Conservation (phyloP, 768 basidiomycete genomes). For the Fistulinella prunicolor region DNA sequence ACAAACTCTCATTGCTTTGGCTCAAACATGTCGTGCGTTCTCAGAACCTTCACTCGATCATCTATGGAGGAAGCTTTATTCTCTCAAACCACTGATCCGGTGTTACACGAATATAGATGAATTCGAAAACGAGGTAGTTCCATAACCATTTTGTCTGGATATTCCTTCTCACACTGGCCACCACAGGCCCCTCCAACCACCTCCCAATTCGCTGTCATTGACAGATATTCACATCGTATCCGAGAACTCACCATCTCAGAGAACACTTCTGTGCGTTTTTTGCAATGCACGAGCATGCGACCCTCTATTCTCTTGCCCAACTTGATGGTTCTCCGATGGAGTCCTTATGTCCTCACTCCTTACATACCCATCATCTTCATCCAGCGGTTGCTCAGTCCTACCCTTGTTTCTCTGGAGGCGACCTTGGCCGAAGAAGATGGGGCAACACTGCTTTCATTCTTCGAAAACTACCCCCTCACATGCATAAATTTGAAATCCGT, state of each 20-base stretch:
- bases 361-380: constrained; percentile 1
- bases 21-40: constrained; percentile 8
- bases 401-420: constrained; percentile 3
- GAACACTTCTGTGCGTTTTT: neutral
- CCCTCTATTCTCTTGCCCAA: constrained; percentile 9
- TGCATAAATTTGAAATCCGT: constrained; percentile 5
- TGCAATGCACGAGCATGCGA: constrained; percentile 4
- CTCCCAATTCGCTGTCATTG: constrained; percentile 4
- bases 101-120: constrained; percentile 2
- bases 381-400: constrained; percentile 11
- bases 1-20: constrained; percentile 1
- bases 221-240: constrained; percentile 8
- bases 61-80: constrained; percentile 6
- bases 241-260: neutral
- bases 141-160: neutral
- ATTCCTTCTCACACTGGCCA: neutral
- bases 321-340: constrained; percentile 6
- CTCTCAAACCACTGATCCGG: constrained; percentile 12
- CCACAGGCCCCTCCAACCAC: constrained; percentile 4
- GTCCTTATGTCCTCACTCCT: neutral
- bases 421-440: constrained; percentile 5
- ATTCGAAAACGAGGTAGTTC: neutral
- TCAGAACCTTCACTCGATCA: constrained; percentile 10
- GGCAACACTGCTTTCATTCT: constrained; percentile 4
- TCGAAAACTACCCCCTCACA: constrained; percentile 5